A percentile compares a stretch with the other conserved stretches of the same genome.
phyloP scores from a whole-genome alignment of 2,329 filamentous ascomycete species.

The Trichoderma endophyticum region DNA sequence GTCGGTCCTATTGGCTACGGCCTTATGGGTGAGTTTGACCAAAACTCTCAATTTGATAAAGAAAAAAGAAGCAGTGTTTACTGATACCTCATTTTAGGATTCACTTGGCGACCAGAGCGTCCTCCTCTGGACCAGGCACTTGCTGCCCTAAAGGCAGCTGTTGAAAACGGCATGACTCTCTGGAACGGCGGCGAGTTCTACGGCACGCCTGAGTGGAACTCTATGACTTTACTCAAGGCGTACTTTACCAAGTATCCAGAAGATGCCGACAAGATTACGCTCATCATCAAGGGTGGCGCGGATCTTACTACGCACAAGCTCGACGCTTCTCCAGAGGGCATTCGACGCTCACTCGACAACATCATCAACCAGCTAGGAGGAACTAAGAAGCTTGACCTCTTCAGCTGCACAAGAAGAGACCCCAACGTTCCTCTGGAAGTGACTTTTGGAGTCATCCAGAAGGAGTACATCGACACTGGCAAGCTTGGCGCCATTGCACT shows the following conservation, averaged over 20 bases:
- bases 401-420: conserved; percentile 58
- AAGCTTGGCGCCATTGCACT: conserved; percentile 50
- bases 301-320: conserved; percentile 32
- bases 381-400: conserved; percentile 59
- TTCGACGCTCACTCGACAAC: conserved; percentile 58
- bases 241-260: conserved; percentile 65
- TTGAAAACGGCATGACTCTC: conserved; percentile 44
- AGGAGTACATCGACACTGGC: conserved; percentile 50
- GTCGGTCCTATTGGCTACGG: conserved; percentile 53
- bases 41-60: background rate
- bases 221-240: conserved; percentile 55
- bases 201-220: conserved; percentile 55
- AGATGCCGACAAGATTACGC: conserved; percentile 58
- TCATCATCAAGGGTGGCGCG: conserved; percentile 60
- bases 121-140: conserved; percentile 48
- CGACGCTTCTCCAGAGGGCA: conserved; percentile 51
- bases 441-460: conserved; percentile 42
- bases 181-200: conserved; percentile 68
- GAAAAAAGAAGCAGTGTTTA: background rate
- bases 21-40: conserved; percentile 46
- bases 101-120: conserved; percentile 42
- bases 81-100: conserved; percentile 30
- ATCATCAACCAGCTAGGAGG: conserved; percentile 50
- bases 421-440: conserved; percentile 42
- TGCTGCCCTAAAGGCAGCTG: conserved; percentile 52